Evolutionary conservation across 2,329 filamentous ascomycete species (phyloP), one percentile per base, ranked within the genome.

Genomic region (Fusarium tuaranense): DNA sequence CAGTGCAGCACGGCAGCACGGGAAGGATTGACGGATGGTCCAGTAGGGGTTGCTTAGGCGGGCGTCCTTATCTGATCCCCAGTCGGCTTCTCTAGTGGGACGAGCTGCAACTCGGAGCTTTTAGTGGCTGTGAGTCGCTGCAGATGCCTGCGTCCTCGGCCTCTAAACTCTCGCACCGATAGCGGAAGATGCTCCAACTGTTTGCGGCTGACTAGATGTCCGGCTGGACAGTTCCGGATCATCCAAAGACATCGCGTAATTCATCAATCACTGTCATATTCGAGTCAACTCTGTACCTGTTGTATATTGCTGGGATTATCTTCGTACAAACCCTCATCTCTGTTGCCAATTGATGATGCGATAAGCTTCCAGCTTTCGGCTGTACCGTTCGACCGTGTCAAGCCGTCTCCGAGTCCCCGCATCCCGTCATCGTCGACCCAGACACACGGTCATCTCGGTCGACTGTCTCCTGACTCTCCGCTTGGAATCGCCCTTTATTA

Each of bases 351-450:
- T 69, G 25, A 57, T 67, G 58, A 69, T 66, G 46, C 65, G 60
- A 77, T 67, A 75, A 68, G 64, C 53, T 69, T 63, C 60, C 36
- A n/a, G 55, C 22, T 57, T 39, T 68, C 64, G 62, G 70, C 65
- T 55, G 64, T 53, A 68, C 62, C 63, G 53, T 58, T 69, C 69
- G 36, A 67, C 70, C 71, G 67, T 63, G 57, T 69, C 67, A 71
- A 78, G 67, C 71, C 75, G 70, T 41, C 59, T 63, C 65, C 63
- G 53, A 30, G 65, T 55, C 74, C 77, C 77, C 78, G 78, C 77
- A 78, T 76, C 68, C 58, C 70, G 71, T 76, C 75, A 75, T 78
- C 69, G 68, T 78, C 69, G 62, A 55, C 70, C 65, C 68, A 75
- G 70, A 68, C 67, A 69, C 63, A 69, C 59, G 62, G 34, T 34